These are phyloP conservation scores for Diaporthe vaccinii DNA, from an alignment of 2,329 filamentous ascomycete species.

Conservation along the genomic window DNA sequence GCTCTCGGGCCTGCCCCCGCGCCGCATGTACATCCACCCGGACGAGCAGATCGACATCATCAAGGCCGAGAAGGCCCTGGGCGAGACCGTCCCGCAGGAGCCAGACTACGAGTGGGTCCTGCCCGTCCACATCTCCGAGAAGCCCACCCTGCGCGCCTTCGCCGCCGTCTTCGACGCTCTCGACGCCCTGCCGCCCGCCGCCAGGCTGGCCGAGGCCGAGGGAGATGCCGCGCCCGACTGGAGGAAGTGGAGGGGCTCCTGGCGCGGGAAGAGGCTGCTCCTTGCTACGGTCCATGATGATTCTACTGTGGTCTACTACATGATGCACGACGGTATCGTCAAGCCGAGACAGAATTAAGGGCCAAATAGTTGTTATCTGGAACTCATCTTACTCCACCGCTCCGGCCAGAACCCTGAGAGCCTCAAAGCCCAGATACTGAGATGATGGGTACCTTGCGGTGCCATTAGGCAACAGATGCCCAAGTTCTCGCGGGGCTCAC, in stretches of 20 bases:
- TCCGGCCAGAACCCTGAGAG: background rate
- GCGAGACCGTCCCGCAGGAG: conserved; percentile 59
- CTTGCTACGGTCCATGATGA: conserved; percentile 83
- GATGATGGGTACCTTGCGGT: background rate
- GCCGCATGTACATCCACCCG: conserved; percentile 81
- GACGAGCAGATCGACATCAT: conserved; percentile 84
- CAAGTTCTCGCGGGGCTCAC: conserved; percentile 45
- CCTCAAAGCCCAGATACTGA: background rate
- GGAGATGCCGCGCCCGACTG: conserved; percentile 48
- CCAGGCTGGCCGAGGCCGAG: conserved; percentile 42
- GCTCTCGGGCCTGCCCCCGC: conserved; percentile 80
- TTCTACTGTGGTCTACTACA: conserved; percentile 87
- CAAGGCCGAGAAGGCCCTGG: conserved; percentile 67
- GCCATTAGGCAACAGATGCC: background rate
- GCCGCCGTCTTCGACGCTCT: conserved; percentile 78
- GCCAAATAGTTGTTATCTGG: background rate
- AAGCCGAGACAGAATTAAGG: conserved; percentile 86
- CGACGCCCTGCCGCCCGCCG: conserved; percentile 56
- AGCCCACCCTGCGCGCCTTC: conserved; percentile 77
- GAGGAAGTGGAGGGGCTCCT: conserved; percentile 58
- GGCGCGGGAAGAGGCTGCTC: conserved; percentile 76
- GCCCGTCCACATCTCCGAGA: conserved; percentile 79
- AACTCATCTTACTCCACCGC: background rate
- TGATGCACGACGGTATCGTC: conserved; percentile 88
- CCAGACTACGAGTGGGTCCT: conserved; percentile 82